These are phyloP conservation scores for Sophora flavescens DNA, from an alignment of 306 rosid species.

Conservation along the genomic window DNA sequence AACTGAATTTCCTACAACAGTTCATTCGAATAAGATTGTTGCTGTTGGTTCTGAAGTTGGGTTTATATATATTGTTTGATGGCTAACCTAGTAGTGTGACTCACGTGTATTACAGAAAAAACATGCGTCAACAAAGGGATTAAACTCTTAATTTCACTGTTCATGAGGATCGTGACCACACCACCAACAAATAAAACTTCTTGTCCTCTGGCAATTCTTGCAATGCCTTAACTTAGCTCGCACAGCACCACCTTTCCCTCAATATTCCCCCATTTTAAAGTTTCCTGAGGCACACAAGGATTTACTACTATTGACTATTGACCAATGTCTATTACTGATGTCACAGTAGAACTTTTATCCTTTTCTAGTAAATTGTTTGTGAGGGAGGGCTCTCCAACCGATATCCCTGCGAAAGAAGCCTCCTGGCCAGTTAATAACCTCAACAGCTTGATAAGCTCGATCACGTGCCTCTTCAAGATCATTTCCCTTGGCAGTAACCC, in stretches of 20 bases:
- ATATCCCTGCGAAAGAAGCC: constrained; percentile 92
- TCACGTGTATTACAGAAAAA: no score
- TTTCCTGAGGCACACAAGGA: constrained; percentile 45
- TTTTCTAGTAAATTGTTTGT: constrained; percentile 53
- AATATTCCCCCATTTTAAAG: constrained; percentile 39
- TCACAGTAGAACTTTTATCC: constrained; percentile 23
- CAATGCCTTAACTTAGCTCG: constrained; percentile 42
- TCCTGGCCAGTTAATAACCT: constrained; percentile 78
- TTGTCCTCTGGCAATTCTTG: constrained; percentile 43
- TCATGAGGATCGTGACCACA: constrained; percentile 62
- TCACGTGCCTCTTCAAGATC: constrained; percentile 87
- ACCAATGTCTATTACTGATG: no score
- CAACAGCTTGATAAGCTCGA: constrained; percentile 74
- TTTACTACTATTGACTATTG: not conserved
- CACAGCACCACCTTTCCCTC: constrained; percentile 66
- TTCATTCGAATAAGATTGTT: no score
- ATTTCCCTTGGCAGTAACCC: constrained; percentile 86
- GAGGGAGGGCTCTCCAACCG: constrained; percentile 96
- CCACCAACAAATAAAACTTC: constrained; percentile 59
- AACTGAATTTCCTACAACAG: no score
- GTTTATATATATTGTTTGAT: no score
- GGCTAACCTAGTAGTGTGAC: no score
- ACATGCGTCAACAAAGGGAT: no score
- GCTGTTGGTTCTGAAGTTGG: no score
- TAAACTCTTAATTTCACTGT: constrained; percentile 18